These are phyloP conservation scores for Hypoxylon crocopeplum DNA, from an alignment of 495 filamentous ascomycete genomes.

Conservation along the genomic window DNA sequence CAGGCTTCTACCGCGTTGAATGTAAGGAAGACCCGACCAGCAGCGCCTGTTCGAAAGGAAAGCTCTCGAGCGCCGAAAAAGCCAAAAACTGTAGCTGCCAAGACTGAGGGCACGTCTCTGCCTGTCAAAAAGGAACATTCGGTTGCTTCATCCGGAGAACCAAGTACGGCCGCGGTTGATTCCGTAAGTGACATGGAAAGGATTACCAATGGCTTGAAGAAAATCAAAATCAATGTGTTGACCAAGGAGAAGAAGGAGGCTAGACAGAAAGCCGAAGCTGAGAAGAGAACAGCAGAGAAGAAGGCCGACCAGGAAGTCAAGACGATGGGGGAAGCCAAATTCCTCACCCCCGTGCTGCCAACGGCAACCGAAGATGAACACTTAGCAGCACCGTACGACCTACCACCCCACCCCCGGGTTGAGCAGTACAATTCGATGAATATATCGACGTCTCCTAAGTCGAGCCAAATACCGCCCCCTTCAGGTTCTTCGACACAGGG, in stretches of 20 bases:
- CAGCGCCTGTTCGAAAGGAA: slow-evolving; percentile 49
- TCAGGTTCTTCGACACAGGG: slow-evolving; percentile 22
- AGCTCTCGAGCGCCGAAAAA: slow-evolving; percentile 50
- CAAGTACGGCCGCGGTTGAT: slow-evolving; percentile 13
- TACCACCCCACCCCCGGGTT: slow-evolving; percentile 14
- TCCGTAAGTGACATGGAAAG: slow-evolving; percentile 60
- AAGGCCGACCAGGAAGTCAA: slow-evolving; percentile 17
- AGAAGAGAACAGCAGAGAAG: slow-evolving; percentile 22
- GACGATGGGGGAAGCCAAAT: neutral
- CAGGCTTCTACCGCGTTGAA: slow-evolving; percentile 37
- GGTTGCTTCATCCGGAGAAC: slow-evolving; percentile 2
- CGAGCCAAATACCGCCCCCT: slow-evolving; percentile 16
- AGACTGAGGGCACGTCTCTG: slow-evolving; percentile 42
- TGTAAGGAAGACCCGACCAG: slow-evolving; percentile 55
- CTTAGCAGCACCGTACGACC: neutral
- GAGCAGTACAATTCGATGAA: slow-evolving; percentile 2
- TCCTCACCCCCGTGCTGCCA: slow-evolving; percentile 7
- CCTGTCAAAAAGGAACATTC: slow-evolving; percentile 15
- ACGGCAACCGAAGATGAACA: neutral
- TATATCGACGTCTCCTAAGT: slow-evolving; percentile 21
- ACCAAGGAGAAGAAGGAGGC: slow-evolving; percentile 74
- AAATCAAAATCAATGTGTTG: slow-evolving; percentile 77
- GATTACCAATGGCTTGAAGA: slow-evolving; percentile 72
- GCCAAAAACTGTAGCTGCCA: slow-evolving; percentile 51
- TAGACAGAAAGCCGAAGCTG: slow-evolving; percentile 44